Evolutionary conservation across 2,329 filamentous ascomycete genomes (phyloP), one percentile per base, ranked within the genome.

Genomic region (Penicillium brasilianum): DNA sequence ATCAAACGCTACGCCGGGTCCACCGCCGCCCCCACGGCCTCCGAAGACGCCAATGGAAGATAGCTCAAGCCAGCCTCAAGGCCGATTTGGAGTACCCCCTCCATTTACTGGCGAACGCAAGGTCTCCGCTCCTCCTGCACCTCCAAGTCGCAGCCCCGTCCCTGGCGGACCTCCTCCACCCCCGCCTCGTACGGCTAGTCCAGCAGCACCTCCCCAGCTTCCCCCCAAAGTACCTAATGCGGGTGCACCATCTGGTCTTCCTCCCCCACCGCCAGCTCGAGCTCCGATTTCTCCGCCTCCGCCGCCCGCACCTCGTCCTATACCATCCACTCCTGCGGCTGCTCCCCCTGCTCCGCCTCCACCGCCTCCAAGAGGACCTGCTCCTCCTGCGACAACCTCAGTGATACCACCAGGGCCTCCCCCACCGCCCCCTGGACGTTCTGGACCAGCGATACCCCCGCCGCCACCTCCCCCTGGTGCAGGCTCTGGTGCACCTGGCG

Each of bases 61-160:
- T 28, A 80, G 22, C 8, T 82, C 20, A 78, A 69, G 30, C 44
- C 65, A 11, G 53, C 37, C 36, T 36, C 41, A 77, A 37, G 83
- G 85, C 56, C 89, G 83, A 66, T 93, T 92, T 71, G 87, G 85
- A 36, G 91, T 96, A 6, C 92, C 93, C 58, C 93, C 93, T 7
- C 87, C 91, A 2, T 96, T 96, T 71, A 73, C 84, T 52, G 89
- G 90, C 49, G 87, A 89, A 69, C 80, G 86, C 63, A 86, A 80
- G 64, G 80, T 86, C 34, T 81, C 84, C 3, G 83, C 83, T 46
- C 89, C 91, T 41, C 91, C 91, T n/a, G 88, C 90, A 53, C 89
- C 91, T 25, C 90, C 91, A 39, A 88, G 84, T 73, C 87, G 91
- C 66, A 87, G 86, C 32, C 82, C 88, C 39, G 87, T 63, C 28